phyloP scores from a whole-genome alignment of 371 early-diverging fungal genomes.

The Actinomortierella ambigua region DNA sequence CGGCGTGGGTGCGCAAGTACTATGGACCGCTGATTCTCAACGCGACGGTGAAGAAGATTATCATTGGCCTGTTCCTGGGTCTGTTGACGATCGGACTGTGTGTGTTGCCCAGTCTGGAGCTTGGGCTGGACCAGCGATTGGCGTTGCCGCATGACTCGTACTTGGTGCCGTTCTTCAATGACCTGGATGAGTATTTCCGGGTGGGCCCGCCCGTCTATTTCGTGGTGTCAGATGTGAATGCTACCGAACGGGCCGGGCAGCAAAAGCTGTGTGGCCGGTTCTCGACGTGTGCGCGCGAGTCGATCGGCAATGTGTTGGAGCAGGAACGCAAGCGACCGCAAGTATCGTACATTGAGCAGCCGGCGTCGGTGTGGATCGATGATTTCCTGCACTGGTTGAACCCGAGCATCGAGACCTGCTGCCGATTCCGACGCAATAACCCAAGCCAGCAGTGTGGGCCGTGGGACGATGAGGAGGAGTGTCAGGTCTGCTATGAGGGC shows the following conservation, averaged over 20 bases:
- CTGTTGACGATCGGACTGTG: slow-evolving; percentile 57
- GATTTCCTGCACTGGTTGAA: slow-evolving; percentile 75
- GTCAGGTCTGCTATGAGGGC: slow-evolving; percentile 54
- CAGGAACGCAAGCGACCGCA: slow-evolving; percentile 70
- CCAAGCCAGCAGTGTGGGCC: slow-evolving; percentile 55
- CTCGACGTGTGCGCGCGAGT: slow-evolving; percentile 57
- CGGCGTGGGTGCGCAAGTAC: slow-evolving; percentile 53
- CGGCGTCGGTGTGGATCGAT: slow-evolving; percentile 76
- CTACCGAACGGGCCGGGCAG: slow-evolving; percentile 56
- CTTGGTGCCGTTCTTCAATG: slow-evolving; percentile 72
- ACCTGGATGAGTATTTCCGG: slow-evolving; percentile 66
- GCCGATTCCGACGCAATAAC: slow-evolving; percentile 52
- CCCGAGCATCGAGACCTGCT: slow-evolving; percentile 62
- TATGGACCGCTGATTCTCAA: slow-evolving; percentile 65
- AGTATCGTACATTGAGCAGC: slow-evolving; percentile 71
- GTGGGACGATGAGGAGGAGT: slow-evolving; percentile 61
- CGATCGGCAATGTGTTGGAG: slow-evolving; percentile 69
- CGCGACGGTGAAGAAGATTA: slow-evolving; percentile 51
- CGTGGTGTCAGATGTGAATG: slow-evolving; percentile 63
- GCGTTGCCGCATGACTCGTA: slow-evolving; percentile 77
- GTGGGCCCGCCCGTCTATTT: slow-evolving; percentile 83
- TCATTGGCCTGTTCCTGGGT: slow-evolving; percentile 61
- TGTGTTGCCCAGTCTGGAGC: slow-evolving; percentile 56
- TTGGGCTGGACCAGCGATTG: slow-evolving; percentile 73
- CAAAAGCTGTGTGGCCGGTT: slow-evolving; percentile 70